Evolutionary conservation across 257 asterid genomes (phyloP).

Genomic region (Ligustrum vulgare): DNA sequence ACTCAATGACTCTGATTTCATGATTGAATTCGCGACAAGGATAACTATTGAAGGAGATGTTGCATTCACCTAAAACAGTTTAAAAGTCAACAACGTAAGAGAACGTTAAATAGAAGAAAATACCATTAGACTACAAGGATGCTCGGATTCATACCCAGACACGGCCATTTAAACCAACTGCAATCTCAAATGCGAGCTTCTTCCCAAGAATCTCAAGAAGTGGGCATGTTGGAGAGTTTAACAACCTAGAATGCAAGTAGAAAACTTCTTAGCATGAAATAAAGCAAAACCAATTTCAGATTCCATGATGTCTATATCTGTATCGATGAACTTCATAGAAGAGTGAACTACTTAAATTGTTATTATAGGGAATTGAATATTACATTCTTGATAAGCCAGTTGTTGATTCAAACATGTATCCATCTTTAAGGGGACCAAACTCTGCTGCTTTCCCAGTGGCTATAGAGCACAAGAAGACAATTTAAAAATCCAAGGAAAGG

Average conservation of each 20-base stretch:
- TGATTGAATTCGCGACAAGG: conserved; percentile 80
- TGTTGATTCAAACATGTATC: conserved; percentile 88
- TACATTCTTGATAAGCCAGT: conserved; percentile 89
- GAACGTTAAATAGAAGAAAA: conserved; percentile 4
- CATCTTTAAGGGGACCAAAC: conserved; percentile 88
- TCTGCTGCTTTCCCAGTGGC: conserved; percentile 88
- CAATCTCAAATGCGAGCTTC: conserved; percentile 88
- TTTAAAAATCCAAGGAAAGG: conserved; percentile 9
- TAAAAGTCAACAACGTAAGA: not conserved
- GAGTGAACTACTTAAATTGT: not conserved
- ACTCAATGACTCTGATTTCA: conserved; percentile 76
- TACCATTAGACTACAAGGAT: conserved; percentile 9
- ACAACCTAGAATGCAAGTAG: conserved; percentile 48
- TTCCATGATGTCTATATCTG: not conserved
- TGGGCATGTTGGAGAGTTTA: conserved; percentile 81
- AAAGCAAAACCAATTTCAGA: not conserved
- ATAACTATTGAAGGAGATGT: conserved; percentile 57
- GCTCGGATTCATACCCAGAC: conserved; percentile 69
- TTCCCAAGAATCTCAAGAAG: conserved; percentile 90
- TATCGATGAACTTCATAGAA: not conserved
- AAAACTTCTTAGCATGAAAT: conserved; percentile 11
- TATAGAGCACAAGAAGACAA: conserved; percentile 28
- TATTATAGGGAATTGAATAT: conserved; percentile 3
- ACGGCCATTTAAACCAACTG: conserved; percentile 92
- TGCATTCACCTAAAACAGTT: conserved; percentile 65